Percentiles rank a stretch among this genome's conserved stretches.
phyloP scores from a whole-genome alignment of 352 stramenopile genomes.

The Phytophthora colocasiae region DNA sequence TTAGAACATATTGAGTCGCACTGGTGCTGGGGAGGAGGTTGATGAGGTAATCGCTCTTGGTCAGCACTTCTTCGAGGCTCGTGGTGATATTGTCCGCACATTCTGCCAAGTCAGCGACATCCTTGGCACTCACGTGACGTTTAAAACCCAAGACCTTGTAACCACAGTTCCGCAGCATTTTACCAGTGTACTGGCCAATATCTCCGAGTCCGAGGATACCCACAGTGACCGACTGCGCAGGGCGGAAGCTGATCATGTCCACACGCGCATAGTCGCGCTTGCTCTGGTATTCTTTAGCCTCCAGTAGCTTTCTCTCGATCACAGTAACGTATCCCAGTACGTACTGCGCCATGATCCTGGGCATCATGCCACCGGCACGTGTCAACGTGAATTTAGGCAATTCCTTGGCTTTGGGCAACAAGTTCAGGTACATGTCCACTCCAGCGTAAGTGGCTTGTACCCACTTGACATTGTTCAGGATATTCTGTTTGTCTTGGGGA shows the following conservation, averaged over 20 bases:
- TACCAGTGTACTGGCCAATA: conserved; percentile 58
- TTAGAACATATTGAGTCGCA: conserved; percentile 71
- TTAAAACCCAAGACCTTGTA: conserved; percentile 71
- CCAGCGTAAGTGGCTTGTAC: conserved; percentile 53
- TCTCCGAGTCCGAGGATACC: conserved; percentile 59
- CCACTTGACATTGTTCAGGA: conserved; percentile 46
- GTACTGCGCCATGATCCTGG: conserved; percentile 51
- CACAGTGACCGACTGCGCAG: conserved; percentile 46
- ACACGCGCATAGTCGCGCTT: conserved; percentile 35
- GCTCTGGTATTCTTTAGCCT: conserved; percentile 40
- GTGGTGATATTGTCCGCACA: conserved; percentile 48
- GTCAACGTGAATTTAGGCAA: conserved; percentile 45
- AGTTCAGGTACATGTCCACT: conserved; percentile 42
- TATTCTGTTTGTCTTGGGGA: conserved; percentile 37
- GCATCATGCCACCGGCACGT: conserved; percentile 50
- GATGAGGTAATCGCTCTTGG: conserved; percentile 79
- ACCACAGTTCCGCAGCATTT: conserved; percentile 46
- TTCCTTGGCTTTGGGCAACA: conserved; percentile 29
- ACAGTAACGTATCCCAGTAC: conserved; percentile 50
- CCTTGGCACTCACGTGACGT: conserved; percentile 35
- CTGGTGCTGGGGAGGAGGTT: conserved; percentile 84
- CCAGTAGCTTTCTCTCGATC: conserved; percentile 46
- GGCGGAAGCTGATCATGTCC: conserved; percentile 34
- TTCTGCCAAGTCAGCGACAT: conserved; percentile 24
- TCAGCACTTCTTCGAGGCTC: conserved; percentile 56